Base-by-base conservation (phyloP, 257 asterid species). In the Thymus quinquecostatus region DNA sequence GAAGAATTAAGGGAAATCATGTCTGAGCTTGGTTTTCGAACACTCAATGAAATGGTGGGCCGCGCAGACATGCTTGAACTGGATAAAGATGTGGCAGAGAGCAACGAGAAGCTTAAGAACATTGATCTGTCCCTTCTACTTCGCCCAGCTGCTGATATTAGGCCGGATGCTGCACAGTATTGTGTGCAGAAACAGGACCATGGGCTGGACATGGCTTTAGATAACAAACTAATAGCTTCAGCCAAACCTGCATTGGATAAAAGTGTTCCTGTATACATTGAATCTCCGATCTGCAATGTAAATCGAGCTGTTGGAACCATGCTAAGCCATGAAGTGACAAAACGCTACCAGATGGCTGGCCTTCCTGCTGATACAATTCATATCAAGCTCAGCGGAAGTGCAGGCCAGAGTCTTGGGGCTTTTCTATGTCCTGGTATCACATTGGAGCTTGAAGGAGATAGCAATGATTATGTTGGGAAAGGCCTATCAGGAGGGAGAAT, bases 331-430 rank as follows among this genome's bases (percentile, higher is more conserved):
- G 94, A 92, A 82, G 96, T 95, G 71, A 92, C 97, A 11, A 95
- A 92, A 76, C 89, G 89, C 62, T 88, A 84, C 81, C 89, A 81
- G 75, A 75, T 86, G 72, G 82, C 58, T 1, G 99, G 99, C 54
- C 96, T 95, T 85, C 94, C 94, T 50, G 64, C 86, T 1, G 98
- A 89, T 74, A 89, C 99, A 5, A 86, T 95, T 79, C 98, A 89
- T 61, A 81, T 95, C 71, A 95, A 95, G 82, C 92, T 95, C 57
- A 79, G 60, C 33, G 99, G 99, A 58, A 95, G 99, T 85, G 99
- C 97, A 6, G 99, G 99, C 54, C 99, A 92, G 86, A 95, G 99
- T 77, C 88, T 95, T 68, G 99, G 99, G 72, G 98, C 99, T 82
- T 95, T 95, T 74, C 90, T 95, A 8, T 92, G 98, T 71, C 89